Conservation (phyloP, 768 basidiomycete species). For the Symmetrospora coprosmae region DNA sequence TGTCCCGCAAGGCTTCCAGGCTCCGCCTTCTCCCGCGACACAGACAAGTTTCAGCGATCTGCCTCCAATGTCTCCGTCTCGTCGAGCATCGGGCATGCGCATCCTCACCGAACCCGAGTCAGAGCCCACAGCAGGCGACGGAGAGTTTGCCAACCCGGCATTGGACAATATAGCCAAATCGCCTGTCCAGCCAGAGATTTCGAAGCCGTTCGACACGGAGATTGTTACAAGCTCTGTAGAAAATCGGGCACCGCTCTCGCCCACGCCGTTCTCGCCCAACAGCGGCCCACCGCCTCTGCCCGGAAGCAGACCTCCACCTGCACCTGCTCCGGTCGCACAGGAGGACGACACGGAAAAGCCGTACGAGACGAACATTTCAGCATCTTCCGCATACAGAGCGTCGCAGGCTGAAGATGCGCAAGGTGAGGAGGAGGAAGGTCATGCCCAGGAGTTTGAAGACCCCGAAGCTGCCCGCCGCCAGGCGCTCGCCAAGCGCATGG, state of each 20-base stretch:
- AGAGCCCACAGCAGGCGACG: not conserved
- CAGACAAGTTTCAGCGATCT: not conserved
- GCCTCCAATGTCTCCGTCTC: no score
- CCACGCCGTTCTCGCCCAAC: not conserved
- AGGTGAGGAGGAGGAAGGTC: conserved; percentile 7
- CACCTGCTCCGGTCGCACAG: not conserved
- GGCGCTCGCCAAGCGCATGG: conserved; percentile 21
- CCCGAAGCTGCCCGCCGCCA: conserved; percentile 20
- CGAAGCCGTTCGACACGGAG: not conserved
- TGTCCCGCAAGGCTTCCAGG: conserved; percentile 3
- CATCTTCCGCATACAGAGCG: not conserved
- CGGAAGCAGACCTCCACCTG: no score
- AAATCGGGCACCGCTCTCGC: not conserved
- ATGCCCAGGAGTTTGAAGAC: conserved; percentile 19
- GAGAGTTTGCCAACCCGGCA: not conserved
- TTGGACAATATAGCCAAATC: not conserved
- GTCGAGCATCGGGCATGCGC: no score
- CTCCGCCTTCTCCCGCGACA: not conserved
- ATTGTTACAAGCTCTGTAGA: not conserved
- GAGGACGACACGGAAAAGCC: no score
- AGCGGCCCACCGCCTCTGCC: no score
- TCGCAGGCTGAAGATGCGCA: not conserved
- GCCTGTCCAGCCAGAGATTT: not conserved
- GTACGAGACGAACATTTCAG: conserved; percentile 1
- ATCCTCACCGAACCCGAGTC: no score